Conservation (phyloP, 495 filamentous ascomycete genomes). For the Hypomontagnella monticulosa region DNA sequence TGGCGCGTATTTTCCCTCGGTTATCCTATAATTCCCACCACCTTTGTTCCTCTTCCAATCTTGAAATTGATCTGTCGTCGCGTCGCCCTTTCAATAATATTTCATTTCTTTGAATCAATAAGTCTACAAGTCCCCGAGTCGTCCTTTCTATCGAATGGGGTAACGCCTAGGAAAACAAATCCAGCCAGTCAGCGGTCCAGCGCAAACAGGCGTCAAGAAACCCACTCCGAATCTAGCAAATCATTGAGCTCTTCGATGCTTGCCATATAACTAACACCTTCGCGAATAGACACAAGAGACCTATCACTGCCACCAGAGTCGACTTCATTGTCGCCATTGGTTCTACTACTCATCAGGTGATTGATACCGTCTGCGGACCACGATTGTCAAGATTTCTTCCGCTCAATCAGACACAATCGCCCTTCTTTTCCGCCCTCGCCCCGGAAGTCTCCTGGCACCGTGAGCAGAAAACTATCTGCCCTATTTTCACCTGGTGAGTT, state of each 20-base stretch:
- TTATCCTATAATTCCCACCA: background rate
- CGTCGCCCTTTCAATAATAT: slow-evolving; percentile 1
- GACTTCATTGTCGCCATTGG: slow-evolving; percentile 55
- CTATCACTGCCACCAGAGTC: slow-evolving; percentile 57
- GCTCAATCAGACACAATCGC: slow-evolving; percentile 51
- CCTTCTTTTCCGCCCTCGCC: slow-evolving; percentile 28
- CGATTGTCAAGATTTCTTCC: slow-evolving; percentile 50
- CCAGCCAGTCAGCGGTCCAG: slow-evolving; percentile 47
- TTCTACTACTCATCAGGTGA: slow-evolving; percentile 58
- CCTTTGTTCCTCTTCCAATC: slow-evolving; percentile 26
- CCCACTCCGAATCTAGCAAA: slow-evolving; percentile 50
- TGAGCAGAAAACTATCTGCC: slow-evolving; percentile 36
- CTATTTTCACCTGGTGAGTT: slow-evolving; percentile 29
- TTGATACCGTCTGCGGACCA: slow-evolving; percentile 58
- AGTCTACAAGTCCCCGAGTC: background rate
- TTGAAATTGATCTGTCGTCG: slow-evolving; percentile 9
- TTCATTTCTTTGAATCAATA: slow-evolving; percentile 18
- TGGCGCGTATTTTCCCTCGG: slow-evolving; percentile 24
- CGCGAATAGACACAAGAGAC: slow-evolving; percentile 51
- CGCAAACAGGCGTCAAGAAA: slow-evolving; percentile 45
- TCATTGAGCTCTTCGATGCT: slow-evolving; percentile 50
- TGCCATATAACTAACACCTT: slow-evolving; percentile 47
- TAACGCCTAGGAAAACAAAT: slow-evolving; percentile 26
- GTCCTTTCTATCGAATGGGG: slow-evolving; percentile 10
- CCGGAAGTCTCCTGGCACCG: slow-evolving; percentile 28